Evolutionary conservation across 768 basidiomycete species (phyloP).

Genomic region (Mycena galopus): DNA sequence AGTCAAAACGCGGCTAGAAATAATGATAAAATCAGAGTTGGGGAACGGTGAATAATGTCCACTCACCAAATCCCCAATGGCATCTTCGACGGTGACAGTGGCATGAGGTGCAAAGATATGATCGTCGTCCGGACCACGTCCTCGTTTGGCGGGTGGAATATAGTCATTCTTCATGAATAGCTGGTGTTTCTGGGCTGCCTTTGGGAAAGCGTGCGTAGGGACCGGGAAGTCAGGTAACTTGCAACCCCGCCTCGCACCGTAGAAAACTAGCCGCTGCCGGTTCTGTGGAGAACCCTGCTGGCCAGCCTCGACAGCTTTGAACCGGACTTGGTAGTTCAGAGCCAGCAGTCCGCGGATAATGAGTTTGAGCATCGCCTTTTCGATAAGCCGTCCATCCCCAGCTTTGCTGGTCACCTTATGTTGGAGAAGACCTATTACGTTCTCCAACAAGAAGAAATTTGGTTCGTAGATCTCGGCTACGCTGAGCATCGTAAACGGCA

Average conservation of each 20-base stretch:
- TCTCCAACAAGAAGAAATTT: slow-evolving; percentile 77
- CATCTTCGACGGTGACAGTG: slow-evolving; percentile 71
- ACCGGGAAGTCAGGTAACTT: slow-evolving; percentile 73
- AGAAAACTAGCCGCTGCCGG: slow-evolving; percentile 76
- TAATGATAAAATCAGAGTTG: neutral
- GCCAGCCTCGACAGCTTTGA: slow-evolving; percentile 75
- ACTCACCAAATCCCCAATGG: slow-evolving; percentile 78
- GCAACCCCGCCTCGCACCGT: slow-evolving; percentile 70
- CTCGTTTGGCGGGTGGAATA: slow-evolving; percentile 52
- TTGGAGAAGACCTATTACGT: slow-evolving; percentile 73
- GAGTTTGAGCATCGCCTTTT: slow-evolving; percentile 75
- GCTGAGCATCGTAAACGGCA: slow-evolving; percentile 79
- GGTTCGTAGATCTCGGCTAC: slow-evolving; percentile 77
- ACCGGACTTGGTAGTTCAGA: slow-evolving; percentile 78
- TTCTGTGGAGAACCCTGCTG: slow-evolving; percentile 82
- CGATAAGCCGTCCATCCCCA: slow-evolving; percentile 50
- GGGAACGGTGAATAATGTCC: slow-evolving; percentile 57
- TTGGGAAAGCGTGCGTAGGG: slow-evolving; percentile 68
- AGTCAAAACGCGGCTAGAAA: slow-evolving; percentile 76
- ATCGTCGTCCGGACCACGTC: slow-evolving; percentile 48
- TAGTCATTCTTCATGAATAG: slow-evolving; percentile 61
- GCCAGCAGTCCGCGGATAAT: slow-evolving; percentile 69
- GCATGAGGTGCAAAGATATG: slow-evolving; percentile 74
- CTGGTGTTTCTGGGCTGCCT: slow-evolving; percentile 46
- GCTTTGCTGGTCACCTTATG: slow-evolving; percentile 60